These are phyloP conservation scores for Paramecium primaurelia DNA, from an alignment of 73 alveolate species.

Conservation along the genomic window DNA sequence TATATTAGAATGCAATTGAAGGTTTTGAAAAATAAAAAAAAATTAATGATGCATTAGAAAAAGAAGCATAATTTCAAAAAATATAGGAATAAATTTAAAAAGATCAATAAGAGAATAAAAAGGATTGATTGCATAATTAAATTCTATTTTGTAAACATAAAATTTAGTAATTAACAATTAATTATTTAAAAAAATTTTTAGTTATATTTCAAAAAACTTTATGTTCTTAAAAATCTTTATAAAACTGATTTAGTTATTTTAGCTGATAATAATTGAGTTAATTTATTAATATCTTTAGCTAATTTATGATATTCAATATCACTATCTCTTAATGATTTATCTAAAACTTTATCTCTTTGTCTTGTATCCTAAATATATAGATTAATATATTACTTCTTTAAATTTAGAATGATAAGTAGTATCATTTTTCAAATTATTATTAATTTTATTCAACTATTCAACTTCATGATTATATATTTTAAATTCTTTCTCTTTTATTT, in stretches of 20 bases:
- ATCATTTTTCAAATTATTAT: background rate
- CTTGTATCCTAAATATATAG: background rate
- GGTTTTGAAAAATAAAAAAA: background rate
- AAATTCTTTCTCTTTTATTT: slow-evolving; percentile 8
- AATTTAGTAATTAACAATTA: background rate
- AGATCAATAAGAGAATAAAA: background rate
- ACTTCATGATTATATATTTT: background rate
- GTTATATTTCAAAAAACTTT: background rate
- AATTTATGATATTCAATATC: background rate
- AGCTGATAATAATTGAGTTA: background rate
- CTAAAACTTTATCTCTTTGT: background rate
- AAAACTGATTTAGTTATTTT: background rate
- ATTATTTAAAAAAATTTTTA: background rate
- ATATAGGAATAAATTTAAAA: background rate
- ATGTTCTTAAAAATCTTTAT: background rate
- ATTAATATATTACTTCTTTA: background rate
- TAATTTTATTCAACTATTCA: background rate
- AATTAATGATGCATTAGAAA: background rate
- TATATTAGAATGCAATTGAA: slow-evolving; percentile 30
- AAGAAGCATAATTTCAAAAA: background rate
- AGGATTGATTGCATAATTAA: background rate
- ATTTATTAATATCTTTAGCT: background rate
- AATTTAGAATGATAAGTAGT: background rate
- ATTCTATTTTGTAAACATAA: background rate
- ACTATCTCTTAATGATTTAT: background rate